These are phyloP conservation scores for Phaeomoniella chlamydospora DNA, from an alignment of 2,329 filamentous ascomycete genomes.

Conservation along the genomic window DNA sequence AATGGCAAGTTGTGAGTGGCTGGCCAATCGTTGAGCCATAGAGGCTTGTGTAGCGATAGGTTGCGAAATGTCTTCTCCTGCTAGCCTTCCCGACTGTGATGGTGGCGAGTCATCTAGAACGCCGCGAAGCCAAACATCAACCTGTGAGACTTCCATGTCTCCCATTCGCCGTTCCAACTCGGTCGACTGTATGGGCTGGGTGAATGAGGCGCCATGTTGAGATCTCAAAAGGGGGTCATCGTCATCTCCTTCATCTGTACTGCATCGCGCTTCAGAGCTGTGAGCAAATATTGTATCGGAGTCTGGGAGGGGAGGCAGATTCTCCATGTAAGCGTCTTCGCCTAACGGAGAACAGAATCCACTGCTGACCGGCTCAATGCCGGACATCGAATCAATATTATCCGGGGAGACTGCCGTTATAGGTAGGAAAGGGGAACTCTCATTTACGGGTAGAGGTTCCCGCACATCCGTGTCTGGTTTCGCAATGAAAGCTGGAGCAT, in stretches of 20 bases:
- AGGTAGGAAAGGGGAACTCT: constrained; percentile 10
- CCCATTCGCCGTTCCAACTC: constrained; percentile 9
- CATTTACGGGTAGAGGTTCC: constrained; percentile 10
- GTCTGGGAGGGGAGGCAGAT: background rate
- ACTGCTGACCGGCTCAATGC: constrained; percentile 10
- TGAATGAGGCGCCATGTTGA: background rate
- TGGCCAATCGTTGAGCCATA: background rate
- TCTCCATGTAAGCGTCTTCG: background rate
- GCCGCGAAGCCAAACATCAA: constrained; percentile 5
- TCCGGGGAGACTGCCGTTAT: constrained; percentile 2
- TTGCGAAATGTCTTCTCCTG: constrained; percentile 2
- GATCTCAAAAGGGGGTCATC: background rate
- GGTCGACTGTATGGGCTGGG: background rate
- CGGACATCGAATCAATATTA: background rate
- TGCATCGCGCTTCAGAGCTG: background rate
- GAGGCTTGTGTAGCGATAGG: constrained; percentile 4
- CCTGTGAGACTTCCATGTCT: constrained; percentile 6
- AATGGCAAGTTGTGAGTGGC: constrained; percentile 2
- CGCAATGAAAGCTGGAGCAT: constrained; percentile 7
- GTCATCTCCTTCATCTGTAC: background rate
- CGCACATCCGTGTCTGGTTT: constrained; percentile 10
- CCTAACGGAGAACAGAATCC: constrained; percentile 6
- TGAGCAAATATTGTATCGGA: background rate
- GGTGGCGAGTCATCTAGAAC: constrained; percentile 7
- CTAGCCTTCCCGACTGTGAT: background rate